Evolutionary conservation across 768 basidiomycete species (phyloP).

Genomic region (Hypholoma fasciculare): DNA sequence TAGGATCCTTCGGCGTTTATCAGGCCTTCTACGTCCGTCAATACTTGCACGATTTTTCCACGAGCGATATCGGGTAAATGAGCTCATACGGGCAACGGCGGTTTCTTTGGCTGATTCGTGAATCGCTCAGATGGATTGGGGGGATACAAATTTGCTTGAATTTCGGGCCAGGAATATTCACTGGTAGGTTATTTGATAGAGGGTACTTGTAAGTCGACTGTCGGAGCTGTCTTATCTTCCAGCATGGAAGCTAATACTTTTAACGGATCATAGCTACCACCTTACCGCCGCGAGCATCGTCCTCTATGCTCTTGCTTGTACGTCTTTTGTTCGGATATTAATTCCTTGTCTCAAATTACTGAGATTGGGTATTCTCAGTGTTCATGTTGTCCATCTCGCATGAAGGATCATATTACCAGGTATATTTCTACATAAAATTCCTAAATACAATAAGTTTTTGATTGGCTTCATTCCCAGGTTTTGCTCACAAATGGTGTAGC

Average conservation of each 20-base stretch:
- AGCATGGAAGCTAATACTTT: background rate
- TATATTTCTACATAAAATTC: too few relatives aligned
- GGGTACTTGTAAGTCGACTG: constrained; percentile 13
- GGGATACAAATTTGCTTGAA: constrained; percentile 51
- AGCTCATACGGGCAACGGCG: too few relatives aligned
- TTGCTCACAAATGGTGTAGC: constrained; percentile 53
- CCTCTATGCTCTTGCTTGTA: constrained; percentile 1
- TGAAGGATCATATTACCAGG: constrained; percentile 35
- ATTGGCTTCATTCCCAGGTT: too few relatives aligned
- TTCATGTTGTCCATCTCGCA: constrained; percentile 35
- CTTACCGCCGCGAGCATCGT: background rate
- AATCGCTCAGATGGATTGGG: constrained; percentile 55
- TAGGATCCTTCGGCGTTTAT: constrained; percentile 31
- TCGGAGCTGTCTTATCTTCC: background rate
- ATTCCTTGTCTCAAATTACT: too few relatives aligned
- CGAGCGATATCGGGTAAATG: constrained; percentile 27
- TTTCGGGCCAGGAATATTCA: constrained; percentile 44
- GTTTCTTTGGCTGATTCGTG: too few relatives aligned
- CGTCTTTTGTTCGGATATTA: background rate
- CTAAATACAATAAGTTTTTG: too few relatives aligned
- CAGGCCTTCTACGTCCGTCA: constrained; percentile 29
- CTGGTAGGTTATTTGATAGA: constrained; percentile 31
- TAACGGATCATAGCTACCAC: background rate
- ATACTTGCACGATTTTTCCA: constrained; percentile 23
- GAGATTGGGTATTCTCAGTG: constrained; percentile 17